phyloP scores from a whole-genome alignment of 371 early-diverging fungal genomes.

The Choanephora cucurbitarum region DNA sequence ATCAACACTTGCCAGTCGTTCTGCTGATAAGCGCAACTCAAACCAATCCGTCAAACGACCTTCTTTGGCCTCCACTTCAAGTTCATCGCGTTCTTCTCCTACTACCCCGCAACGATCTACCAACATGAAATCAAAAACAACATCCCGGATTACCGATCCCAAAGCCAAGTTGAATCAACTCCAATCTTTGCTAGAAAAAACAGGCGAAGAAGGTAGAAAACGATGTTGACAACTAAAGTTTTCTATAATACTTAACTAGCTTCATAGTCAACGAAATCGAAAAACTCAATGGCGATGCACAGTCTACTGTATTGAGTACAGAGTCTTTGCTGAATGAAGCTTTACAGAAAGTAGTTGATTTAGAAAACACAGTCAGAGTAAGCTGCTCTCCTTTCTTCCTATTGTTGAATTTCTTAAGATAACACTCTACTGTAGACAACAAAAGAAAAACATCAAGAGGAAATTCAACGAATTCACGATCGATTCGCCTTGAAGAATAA shows the following conservation, averaged over 20 bases:
- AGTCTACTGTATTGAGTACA: slow-evolving; percentile 56
- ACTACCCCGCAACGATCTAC: background rate
- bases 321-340: slow-evolving; percentile 60
- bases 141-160: background rate
- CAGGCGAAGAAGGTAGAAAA: slow-evolving; percentile 14
- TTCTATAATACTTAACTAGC: background rate
- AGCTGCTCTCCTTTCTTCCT: no score
- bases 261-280: slow-evolving; percentile 59
- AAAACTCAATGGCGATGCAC: slow-evolving; percentile 47
- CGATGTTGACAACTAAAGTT: background rate
- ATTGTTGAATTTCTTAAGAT: no score
- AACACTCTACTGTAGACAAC: slow-evolving; percentile 7
- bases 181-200: background rate
- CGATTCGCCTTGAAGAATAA: slow-evolving; percentile 10
- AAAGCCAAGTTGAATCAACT: background rate
- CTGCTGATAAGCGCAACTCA: background rate
- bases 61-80: background rate
- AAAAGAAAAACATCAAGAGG: slow-evolving; percentile 11
- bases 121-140: background rate
- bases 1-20: slow-evolving; percentile 12
- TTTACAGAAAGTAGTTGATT: slow-evolving; percentile 46
- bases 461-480: slow-evolving; percentile 2
- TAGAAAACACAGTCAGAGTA: slow-evolving; percentile 45
- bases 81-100: background rate
- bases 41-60: background rate